Percentiles rank a stretch among this genome's conserved stretches.
These are phyloP conservation scores for Candida alai DNA, from an alignment of 805 yeast species.

Conservation along the genomic window DNA sequence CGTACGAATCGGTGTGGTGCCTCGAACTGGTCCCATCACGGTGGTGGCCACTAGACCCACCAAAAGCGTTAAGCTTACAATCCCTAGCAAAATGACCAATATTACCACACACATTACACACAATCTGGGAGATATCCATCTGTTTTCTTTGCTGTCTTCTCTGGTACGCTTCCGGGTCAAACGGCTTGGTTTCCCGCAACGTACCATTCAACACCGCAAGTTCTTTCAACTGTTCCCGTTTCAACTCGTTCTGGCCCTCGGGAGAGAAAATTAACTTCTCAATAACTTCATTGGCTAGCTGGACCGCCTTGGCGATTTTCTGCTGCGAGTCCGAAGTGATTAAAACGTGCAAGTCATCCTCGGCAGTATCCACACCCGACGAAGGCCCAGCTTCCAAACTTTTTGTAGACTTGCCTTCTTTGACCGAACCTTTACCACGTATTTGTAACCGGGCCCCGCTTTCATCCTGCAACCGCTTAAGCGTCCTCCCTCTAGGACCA, in stretches of 20 bases:
- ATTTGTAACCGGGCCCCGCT: constrained; percentile 90
- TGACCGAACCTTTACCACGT: constrained; percentile 93
- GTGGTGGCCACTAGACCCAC: too few relatives aligned
- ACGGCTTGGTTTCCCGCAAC: constrained; percentile 71
- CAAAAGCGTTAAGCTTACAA: constrained; percentile 56
- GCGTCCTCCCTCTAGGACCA: constrained; percentile 95
- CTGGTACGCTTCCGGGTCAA: constrained; percentile 33
- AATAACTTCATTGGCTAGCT: constrained; percentile 69
- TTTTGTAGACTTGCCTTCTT: constrained; percentile 68
- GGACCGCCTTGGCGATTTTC: constrained; percentile 70
- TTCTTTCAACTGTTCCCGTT: constrained; percentile 86
- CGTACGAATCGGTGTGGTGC: constrained; percentile 9
- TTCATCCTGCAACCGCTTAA: constrained; percentile 72
- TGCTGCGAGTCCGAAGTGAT: constrained; percentile 80
- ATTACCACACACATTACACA: constrained; percentile 76
- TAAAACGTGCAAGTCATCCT: constrained; percentile 84
- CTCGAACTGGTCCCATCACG: constrained; percentile 3
- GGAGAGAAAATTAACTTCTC: constrained; percentile 85
- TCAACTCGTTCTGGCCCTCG: constrained; percentile 88
- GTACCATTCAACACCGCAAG: constrained; percentile 95
- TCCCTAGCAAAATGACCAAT: constrained; percentile 87
- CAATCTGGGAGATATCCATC: constrained; percentile 50
- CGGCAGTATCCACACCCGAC: constrained; percentile 11
- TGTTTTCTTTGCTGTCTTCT: constrained; percentile 17
- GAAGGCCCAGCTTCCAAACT: constrained; percentile 38